A percentile compares a stretch with the other conserved stretches of the same genome.
Evolutionary conservation across 2,329 filamentous ascomycete species (phyloP).

Genomic region (Microthyrium microscopicum): DNA sequence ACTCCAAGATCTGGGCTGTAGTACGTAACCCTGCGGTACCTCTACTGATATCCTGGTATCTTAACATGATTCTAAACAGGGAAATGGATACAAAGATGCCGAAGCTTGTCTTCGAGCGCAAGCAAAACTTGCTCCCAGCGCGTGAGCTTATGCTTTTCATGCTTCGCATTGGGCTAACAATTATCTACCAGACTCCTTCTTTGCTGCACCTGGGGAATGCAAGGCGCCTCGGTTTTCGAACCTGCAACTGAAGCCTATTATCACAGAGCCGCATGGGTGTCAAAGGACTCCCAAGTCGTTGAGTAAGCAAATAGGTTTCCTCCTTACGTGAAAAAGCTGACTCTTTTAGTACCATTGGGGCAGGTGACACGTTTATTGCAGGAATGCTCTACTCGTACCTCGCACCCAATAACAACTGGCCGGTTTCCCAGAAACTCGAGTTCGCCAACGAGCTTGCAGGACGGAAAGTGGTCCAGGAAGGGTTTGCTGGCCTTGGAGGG

Average conservation of each 20-base stretch:
- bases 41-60: too few species aligned
- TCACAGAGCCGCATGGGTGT: too few species aligned
- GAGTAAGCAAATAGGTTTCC: conserved; percentile 42
- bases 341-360: conserved; percentile 45
- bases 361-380: conserved; percentile 61
- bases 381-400: conserved; percentile 47
- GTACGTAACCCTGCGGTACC: conserved; percentile 19
- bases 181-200: conserved; percentile 34
- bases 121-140: not conserved
- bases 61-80: not conserved
- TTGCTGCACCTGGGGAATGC: conserved; percentile 43
- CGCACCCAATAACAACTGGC: conserved; percentile 27
- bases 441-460: conserved; percentile 54
- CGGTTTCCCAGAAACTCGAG: conserved; percentile 29
- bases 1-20: conserved; percentile 54
- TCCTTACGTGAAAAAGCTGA: conserved; percentile 8
- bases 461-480: conserved; percentile 49
- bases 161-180: too few species aligned
- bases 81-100: conserved; percentile 2
- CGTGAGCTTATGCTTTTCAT: too few species aligned
- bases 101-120: not conserved
- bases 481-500: conserved; percentile 38
- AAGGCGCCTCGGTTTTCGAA: conserved; percentile 29
- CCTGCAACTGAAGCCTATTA: conserved; percentile 17
- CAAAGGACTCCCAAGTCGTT: too few species aligned